Conservation (phyloP, 257 asterid genomes). For the Plantago ovata region DNA sequence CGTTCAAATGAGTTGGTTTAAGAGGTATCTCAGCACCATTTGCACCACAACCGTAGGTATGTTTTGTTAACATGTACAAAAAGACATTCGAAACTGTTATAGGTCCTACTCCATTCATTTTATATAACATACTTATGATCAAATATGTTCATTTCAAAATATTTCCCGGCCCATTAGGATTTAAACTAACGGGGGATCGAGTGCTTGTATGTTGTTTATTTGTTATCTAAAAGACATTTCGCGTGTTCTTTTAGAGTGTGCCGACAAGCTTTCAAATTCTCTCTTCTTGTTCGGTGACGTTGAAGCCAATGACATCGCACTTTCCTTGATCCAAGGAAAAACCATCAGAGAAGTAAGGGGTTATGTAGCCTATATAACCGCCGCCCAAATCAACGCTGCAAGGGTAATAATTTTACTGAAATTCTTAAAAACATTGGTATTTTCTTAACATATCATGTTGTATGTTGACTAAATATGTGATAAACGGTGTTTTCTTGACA, state of each 20-base stretch:
- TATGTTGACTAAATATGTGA: too few species aligned
- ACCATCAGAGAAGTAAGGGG: neutral
- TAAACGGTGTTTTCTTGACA: too few species aligned
- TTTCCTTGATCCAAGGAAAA: neutral
- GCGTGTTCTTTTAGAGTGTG: neutral
- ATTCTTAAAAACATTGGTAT: too few species aligned
- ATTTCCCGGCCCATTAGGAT: too few species aligned
- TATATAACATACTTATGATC: too few species aligned
- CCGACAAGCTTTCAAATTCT: neutral
- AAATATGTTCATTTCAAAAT: too few species aligned
- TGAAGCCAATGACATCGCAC: neutral
- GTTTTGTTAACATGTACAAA: neutral
- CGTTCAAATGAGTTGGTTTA: conserved; percentile 20
- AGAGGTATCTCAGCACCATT: conserved; percentile 1
- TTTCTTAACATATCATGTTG: too few species aligned
- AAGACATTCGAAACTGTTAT: too few species aligned
- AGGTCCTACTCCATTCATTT: neutral
- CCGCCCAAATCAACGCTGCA: neutral
- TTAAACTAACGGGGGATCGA: too few species aligned
- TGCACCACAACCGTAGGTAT: neutral
- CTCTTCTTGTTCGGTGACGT: conserved; percentile 8
- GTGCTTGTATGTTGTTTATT: too few species aligned
- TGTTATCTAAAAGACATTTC: too few species aligned
- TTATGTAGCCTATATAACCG: neutral
- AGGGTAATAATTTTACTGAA: neutral